These are phyloP conservation scores for Domatiomyces globalis DNA, from an alignment of 2,329 filamentous ascomycete species.

Conservation along the genomic window DNA sequence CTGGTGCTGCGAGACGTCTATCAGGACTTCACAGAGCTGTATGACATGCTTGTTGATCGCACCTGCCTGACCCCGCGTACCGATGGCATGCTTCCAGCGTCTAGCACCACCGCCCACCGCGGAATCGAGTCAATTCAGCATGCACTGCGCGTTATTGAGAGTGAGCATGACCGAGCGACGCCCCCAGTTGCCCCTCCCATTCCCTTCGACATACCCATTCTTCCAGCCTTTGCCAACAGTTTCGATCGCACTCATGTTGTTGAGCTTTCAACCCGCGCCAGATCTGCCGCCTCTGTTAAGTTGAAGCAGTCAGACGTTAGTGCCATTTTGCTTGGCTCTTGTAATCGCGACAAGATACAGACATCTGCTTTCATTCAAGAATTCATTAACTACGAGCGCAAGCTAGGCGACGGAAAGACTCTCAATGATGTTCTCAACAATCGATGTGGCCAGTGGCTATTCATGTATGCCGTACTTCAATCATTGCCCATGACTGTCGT, in stretches of 20 bases:
- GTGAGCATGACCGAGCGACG: conserved; percentile 76
- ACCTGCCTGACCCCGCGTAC: conserved; percentile 62
- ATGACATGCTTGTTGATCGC: conserved; percentile 78
- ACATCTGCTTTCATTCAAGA: conserved; percentile 34
- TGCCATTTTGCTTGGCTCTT: conserved; percentile 62
- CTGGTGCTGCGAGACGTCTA: conserved; percentile 71
- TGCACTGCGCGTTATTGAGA: conserved; percentile 64
- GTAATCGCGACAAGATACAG: conserved; percentile 58
- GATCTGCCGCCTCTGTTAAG: conserved; percentile 33
- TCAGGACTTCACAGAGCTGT: conserved; percentile 69
- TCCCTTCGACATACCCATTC: conserved; percentile 71
- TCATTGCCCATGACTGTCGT: conserved; percentile 35
- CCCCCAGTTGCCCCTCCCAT: conserved; percentile 83
- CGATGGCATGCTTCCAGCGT: conserved; percentile 49
- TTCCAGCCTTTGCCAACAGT: conserved; percentile 52
- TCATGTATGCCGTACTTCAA: conserved; percentile 38
- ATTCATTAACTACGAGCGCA: conserved; percentile 36
- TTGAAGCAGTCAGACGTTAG: conserved; percentile 67
- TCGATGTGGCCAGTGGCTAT: conserved; percentile 38
- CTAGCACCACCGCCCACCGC: conserved; percentile 35
- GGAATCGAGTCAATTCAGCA: conserved; percentile 46
- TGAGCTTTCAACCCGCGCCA: conserved; percentile 23
- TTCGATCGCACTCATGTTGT: conserved; percentile 48
- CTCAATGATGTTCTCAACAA: conserved; percentile 33
- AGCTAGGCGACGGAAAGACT: conserved; percentile 29